These are phyloP conservation scores for Rhizophora apiculata DNA, from an alignment of 345 rosid genomes.

Conservation along the genomic window DNA sequence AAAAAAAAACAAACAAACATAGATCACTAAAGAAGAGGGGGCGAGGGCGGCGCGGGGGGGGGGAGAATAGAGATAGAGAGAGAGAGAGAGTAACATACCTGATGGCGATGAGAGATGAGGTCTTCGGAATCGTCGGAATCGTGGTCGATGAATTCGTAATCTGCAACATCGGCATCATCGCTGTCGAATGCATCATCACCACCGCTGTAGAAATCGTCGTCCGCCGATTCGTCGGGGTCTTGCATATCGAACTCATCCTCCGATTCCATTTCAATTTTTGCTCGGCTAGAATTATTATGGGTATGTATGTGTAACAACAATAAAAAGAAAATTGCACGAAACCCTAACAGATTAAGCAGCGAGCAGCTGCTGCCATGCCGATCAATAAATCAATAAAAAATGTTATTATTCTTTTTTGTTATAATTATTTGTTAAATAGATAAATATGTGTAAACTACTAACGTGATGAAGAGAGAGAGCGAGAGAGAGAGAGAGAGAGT, in stretches of 20 bases:
- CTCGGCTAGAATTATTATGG: neutral
- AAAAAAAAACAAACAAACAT: no score
- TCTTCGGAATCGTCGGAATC: slow-evolving; percentile 72
- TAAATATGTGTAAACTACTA: no score
- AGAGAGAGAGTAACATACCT: slow-evolving; percentile 28
- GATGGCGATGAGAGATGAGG: slow-evolving; percentile 57
- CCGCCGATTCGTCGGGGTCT: slow-evolving; percentile 52
- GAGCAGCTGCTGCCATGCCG: no score
- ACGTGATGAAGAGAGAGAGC: no score
- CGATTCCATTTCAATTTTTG: slow-evolving; percentile 32
- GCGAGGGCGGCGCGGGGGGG: no score
- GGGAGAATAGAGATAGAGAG: neutral
- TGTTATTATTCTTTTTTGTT: no score
- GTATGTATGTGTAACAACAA: neutral
- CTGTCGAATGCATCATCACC: slow-evolving; percentile 47
- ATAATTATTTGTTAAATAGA: no score
- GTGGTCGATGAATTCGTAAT: slow-evolving; percentile 67
- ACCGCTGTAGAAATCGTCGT: slow-evolving; percentile 81
- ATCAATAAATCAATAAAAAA: no score
- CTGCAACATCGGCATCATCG: slow-evolving; percentile 56
- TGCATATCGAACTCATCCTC: slow-evolving; percentile 55
- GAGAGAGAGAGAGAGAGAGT: no score
- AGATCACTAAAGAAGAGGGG: no score
- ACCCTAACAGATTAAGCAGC: slow-evolving; percentile 10
- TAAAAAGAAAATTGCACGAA: neutral